phyloP scores from a whole-genome alignment of 192 early-diverging fungal genomes.

The Diversispora epigaea region DNA sequence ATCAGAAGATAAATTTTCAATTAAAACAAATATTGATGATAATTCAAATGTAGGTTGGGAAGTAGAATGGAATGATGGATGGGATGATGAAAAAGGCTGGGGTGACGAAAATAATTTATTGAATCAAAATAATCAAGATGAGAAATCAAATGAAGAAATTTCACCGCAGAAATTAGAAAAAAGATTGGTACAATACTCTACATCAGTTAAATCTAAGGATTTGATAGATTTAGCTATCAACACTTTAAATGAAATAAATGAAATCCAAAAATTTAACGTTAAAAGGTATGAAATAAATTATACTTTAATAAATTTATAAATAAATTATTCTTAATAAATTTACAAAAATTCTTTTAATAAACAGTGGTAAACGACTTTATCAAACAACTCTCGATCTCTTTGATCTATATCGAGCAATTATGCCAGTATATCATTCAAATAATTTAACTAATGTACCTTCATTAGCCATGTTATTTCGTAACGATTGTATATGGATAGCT shows the following conservation, averaged over 20 bases:
- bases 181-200: conserved; percentile 13
- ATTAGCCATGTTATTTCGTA: conserved; percentile 62
- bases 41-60: conserved; percentile 34
- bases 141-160: background rate
- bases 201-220: conserved; percentile 19
- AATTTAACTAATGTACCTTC: conserved; percentile 55
- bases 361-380: conserved; percentile 37
- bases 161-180: background rate
- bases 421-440: conserved; percentile 61
- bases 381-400: conserved; percentile 48
- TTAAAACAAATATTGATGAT: background rate
- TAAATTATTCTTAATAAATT: background rate
- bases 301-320: background rate
- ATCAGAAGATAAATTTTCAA: background rate
- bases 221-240: conserved; percentile 18
- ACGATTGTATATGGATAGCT: conserved; percentile 69
- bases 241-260: conserved; percentile 12
- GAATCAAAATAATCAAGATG: background rate
- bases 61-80: conserved; percentile 24
- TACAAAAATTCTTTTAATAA: background rate
- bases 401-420: conserved; percentile 63
- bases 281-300: background rate
- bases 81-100: background rate
- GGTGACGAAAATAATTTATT: background rate
- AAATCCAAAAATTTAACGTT: conserved; percentile 29